phyloP scores from a whole-genome alignment of 2,329 filamentous ascomycete genomes.

The Trichophyton schoenleinii region DNA sequence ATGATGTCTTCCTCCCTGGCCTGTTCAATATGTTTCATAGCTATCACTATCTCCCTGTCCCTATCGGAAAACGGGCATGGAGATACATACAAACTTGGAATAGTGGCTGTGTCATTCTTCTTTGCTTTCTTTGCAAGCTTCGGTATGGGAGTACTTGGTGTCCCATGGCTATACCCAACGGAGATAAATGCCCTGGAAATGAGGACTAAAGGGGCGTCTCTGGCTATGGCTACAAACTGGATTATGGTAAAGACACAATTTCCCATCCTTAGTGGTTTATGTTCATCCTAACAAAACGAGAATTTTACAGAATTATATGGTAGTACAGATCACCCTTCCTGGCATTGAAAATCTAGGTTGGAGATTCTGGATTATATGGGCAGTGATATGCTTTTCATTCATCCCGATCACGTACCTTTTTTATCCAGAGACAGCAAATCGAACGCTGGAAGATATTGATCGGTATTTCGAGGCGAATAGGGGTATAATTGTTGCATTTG shows the following conservation, averaged over 20 bases:
- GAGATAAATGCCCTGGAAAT: conserved; percentile 14
- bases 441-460: conserved; percentile 27
- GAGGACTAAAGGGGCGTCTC: conserved; percentile 13
- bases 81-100: conserved; percentile 33
- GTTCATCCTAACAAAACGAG: conserved; percentile 25
- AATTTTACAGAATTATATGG: conserved; percentile 20
- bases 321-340: conserved; percentile 17
- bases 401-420: conserved; percentile 31
- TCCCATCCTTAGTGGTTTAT: conserved; percentile 12
- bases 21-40: conserved; percentile 38
- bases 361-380: conserved; percentile 31
- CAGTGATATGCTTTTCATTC: conserved; percentile 28
- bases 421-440: conserved; percentile 42
- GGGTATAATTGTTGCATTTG: conserved; percentile 15
- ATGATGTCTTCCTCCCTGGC: conserved; percentile 40
- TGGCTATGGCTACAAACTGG: conserved; percentile 20
- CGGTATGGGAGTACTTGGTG: conserved; percentile 28
- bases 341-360: conserved; percentile 18
- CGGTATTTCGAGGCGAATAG: conserved; percentile 24
- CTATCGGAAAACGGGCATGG: conserved; percentile 29
- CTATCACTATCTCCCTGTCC: conserved; percentile 36
- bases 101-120: conserved; percentile 39
- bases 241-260: conserved; percentile 17
- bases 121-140: conserved; percentile 30
- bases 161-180: conserved; percentile 20